Percentiles rank a stretch among this genome's conserved stretches.
phyloP scores from a whole-genome alignment of 345 rosid genomes.

The Citrus reticulata region DNA sequence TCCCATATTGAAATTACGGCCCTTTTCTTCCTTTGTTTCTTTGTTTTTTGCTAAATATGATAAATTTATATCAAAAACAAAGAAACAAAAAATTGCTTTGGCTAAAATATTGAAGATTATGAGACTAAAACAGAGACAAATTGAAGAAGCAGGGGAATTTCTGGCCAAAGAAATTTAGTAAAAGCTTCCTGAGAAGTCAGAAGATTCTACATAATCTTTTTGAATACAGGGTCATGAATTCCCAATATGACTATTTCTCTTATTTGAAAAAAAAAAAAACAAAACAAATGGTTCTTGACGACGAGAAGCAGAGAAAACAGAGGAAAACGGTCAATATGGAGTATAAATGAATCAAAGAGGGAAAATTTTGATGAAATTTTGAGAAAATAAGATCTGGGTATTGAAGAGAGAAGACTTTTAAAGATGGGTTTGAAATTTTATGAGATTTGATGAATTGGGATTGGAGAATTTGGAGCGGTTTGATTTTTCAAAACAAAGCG shows the following conservation, averaged over 20 bases:
- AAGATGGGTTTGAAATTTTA: constrained; percentile 31
- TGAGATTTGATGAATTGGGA: constrained; percentile 20
- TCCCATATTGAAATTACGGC: constrained; percentile 44
- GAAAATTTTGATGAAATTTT: constrained; percentile 7
- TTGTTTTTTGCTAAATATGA: not conserved
- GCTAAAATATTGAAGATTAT: not conserved
- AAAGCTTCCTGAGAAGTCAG: constrained; percentile 14
- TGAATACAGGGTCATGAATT: not conserved
- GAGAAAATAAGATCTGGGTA: constrained; percentile 45
- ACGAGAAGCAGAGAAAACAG: constrained; percentile 4
- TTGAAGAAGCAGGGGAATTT: constrained; percentile 5
- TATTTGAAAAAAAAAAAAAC: not conserved
- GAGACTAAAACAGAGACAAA: not conserved
- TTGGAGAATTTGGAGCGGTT: constrained; percentile 26
- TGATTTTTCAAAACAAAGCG: constrained; percentile 17
- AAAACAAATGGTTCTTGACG: not conserved
- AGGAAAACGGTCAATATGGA: not conserved
- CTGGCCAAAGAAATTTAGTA: not conserved
- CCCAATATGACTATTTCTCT: not conserved
- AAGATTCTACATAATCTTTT: not conserved
- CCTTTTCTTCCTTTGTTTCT: not conserved
- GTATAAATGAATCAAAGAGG: not conserved
- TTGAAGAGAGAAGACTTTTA: constrained; percentile 27
- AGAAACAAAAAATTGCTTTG: not conserved
- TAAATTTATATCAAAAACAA: not conserved